These are phyloP conservation scores for Cardamine resedifolia DNA, from an alignment of 345 rosid species.

Conservation along the genomic window DNA sequence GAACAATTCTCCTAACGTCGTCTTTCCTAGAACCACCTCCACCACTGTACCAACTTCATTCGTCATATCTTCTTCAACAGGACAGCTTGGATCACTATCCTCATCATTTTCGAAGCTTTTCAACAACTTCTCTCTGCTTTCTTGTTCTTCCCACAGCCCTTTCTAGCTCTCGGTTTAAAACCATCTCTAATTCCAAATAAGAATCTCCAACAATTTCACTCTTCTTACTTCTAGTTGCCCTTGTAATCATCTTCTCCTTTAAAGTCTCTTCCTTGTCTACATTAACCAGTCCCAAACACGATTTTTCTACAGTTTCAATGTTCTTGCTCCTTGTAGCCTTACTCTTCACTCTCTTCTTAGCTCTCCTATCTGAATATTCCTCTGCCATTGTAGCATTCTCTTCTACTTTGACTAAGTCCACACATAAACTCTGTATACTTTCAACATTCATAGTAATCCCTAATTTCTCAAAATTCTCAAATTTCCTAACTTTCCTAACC, in stretches of 20 bases:
- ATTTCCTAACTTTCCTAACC: conserved; percentile 32
- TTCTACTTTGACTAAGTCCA: neutral
- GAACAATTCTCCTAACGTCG: conserved; percentile 61
- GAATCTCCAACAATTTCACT: conserved; percentile 11
- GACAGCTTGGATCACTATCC: neutral
- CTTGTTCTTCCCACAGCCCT: neutral
- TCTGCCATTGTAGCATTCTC: neutral
- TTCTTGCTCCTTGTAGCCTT: conserved; percentile 3
- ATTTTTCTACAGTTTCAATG: neutral
- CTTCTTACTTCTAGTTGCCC: conserved; percentile 39
- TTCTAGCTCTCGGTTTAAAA: neutral
- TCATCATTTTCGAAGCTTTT: neutral
- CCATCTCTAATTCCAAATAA: conserved; percentile 1
- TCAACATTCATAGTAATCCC: conserved; percentile 5
- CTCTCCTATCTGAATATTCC: neutral
- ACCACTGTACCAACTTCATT: neutral
- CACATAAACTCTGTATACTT: conserved; percentile 4
- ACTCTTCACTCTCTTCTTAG: neutral
- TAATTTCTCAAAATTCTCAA: neutral
- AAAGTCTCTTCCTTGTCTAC: neutral
- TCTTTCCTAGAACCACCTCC: conserved; percentile 43
- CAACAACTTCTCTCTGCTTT: neutral
- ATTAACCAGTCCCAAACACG: neutral
- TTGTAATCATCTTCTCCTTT: conserved; percentile 16
- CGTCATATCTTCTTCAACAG: neutral